These are phyloP conservation scores for Fusarium solani-melongenae DNA, from an alignment of 2,329 filamentous ascomycete species.

Conservation along the genomic window DNA sequence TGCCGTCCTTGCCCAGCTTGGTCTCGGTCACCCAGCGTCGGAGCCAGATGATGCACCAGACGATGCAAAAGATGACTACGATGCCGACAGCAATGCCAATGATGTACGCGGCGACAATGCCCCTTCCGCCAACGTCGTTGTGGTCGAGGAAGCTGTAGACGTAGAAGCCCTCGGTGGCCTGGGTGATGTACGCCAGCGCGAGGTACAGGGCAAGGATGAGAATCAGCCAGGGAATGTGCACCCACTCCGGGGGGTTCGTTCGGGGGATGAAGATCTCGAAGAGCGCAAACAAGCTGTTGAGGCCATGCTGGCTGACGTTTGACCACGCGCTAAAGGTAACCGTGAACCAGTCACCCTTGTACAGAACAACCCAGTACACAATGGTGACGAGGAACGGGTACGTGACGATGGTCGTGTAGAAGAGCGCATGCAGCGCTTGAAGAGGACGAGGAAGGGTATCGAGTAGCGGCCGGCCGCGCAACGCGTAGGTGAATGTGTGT, in stretches of 20 bases:
- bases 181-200: slow-evolving; percentile 78
- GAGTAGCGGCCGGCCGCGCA: slow-evolving; percentile 64
- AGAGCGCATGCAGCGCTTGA: slow-evolving; percentile 72
- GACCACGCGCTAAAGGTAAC: slow-evolving; percentile 67
- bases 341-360: slow-evolving; percentile 61
- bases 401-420: slow-evolving; percentile 71
- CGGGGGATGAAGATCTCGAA: slow-evolving; percentile 78
- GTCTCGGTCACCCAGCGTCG: slow-evolving; percentile 62
- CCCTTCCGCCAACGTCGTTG: slow-evolving; percentile 57
- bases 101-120: slow-evolving; percentile 71
- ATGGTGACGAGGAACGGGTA: slow-evolving; percentile 77
- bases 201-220: slow-evolving; percentile 79
- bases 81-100: slow-evolving; percentile 67
- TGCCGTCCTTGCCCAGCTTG: slow-evolving; percentile 57
- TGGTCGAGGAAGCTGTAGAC: slow-evolving; percentile 83
- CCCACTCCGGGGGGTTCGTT: slow-evolving; percentile 67
- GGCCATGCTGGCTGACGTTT: slow-evolving; percentile 78
- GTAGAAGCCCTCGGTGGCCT: slow-evolving; percentile 77
- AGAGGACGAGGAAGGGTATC: slow-evolving; percentile 69
- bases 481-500: slow-evolving; percentile 77
- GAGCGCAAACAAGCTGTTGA: slow-evolving; percentile 80
- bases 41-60: slow-evolving; percentile 62
- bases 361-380: slow-evolving; percentile 76
- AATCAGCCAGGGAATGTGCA: slow-evolving; percentile 75
- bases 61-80: slow-evolving; percentile 63